Evolutionary conservation across 2,329 filamentous ascomycete genomes (phyloP).

Genomic region (Colletotrichum tanaceti): DNA sequence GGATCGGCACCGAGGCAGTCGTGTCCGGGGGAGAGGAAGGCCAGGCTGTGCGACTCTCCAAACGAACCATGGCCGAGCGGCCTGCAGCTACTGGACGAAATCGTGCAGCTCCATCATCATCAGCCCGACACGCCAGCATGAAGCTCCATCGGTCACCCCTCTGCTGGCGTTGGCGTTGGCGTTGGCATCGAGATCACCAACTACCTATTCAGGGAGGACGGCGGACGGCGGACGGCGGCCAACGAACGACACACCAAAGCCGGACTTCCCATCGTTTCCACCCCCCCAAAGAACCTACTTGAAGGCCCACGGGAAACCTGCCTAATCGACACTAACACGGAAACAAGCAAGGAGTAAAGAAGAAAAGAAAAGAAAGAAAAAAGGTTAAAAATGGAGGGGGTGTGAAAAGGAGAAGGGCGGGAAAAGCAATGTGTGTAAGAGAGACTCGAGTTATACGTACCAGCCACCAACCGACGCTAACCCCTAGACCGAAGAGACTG

Average conservation of each 20-base stretch:
- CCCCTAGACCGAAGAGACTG: not conserved
- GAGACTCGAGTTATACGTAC: slow-evolving; percentile 16
- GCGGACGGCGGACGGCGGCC: not conserved
- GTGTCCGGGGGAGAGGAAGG: not conserved
- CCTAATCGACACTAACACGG: slow-evolving; percentile 24
- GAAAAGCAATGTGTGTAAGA: slow-evolving; percentile 27
- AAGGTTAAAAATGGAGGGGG: slow-evolving; percentile 21
- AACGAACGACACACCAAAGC: not conserved
- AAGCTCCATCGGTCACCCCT: slow-evolving; percentile 10
- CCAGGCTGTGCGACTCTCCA: slow-evolving; percentile 7
- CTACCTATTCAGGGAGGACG: not conserved
- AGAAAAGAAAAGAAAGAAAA: no score
- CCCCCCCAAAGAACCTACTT: no score
- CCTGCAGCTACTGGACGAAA: slow-evolving; percentile 34
- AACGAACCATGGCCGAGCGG: slow-evolving; percentile 39
- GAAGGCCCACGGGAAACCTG: slow-evolving; percentile 9
- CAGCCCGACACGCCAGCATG: slow-evolving; percentile 19
- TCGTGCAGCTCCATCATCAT: slow-evolving; percentile 30
- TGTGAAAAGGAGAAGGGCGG: not conserved
- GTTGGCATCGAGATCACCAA: not conserved
- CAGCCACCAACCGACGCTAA: slow-evolving; percentile 16
- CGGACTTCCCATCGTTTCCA: slow-evolving; percentile 15
- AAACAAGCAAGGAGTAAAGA: slow-evolving; percentile 16
- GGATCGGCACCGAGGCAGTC: slow-evolving; percentile 29
- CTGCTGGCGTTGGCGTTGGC: not conserved